phyloP scores from a whole-genome alignment of 768 basidiomycete species.

The Clathrus columnatus region DNA sequence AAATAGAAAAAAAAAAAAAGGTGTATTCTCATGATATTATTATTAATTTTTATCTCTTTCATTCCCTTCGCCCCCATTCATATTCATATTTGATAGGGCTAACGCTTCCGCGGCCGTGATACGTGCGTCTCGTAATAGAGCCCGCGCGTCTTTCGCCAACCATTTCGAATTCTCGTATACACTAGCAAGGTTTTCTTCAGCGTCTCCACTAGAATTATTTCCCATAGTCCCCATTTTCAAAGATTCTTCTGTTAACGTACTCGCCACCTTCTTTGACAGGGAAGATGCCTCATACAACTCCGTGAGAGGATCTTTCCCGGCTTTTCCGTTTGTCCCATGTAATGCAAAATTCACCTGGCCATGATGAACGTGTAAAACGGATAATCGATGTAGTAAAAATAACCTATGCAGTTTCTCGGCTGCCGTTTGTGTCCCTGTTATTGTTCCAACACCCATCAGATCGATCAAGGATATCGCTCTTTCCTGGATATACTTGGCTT shows the following conservation, averaged over 20 bases:
- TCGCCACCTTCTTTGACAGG: conserved; percentile 57
- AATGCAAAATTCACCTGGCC: conserved; percentile 61
- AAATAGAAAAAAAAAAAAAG: no score
- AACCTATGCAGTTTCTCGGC: conserved; percentile 56
- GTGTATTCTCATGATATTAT: no score
- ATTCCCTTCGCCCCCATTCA: no score
- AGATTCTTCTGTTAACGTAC: conserved; percentile 39
- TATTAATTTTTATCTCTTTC: no score
- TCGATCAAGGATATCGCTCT: conserved; percentile 41
- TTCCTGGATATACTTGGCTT: conserved; percentile 53
- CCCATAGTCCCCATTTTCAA: no score
- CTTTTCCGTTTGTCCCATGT: conserved; percentile 14
- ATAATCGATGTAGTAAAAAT: conserved; percentile 62
- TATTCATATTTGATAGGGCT: conserved; percentile 46
- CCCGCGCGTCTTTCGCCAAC: conserved; percentile 46
- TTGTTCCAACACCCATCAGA: conserved; percentile 28
- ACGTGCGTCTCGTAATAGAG: conserved; percentile 59
- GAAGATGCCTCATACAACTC: conserved; percentile 54
- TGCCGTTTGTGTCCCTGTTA: conserved; percentile 26
- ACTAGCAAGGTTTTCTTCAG: conserved; percentile 24
- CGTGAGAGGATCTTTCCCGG: conserved; percentile 36
- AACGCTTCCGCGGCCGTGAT: conserved; percentile 67
- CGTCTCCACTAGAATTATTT: no score
- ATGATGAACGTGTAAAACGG: conserved; percentile 63
- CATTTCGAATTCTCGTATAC: conserved; percentile 37